Evolutionary conservation across 1,284 basidiomycete genomes (phyloP).

Genomic region (Kalmanozyma brasiliensis): DNA sequence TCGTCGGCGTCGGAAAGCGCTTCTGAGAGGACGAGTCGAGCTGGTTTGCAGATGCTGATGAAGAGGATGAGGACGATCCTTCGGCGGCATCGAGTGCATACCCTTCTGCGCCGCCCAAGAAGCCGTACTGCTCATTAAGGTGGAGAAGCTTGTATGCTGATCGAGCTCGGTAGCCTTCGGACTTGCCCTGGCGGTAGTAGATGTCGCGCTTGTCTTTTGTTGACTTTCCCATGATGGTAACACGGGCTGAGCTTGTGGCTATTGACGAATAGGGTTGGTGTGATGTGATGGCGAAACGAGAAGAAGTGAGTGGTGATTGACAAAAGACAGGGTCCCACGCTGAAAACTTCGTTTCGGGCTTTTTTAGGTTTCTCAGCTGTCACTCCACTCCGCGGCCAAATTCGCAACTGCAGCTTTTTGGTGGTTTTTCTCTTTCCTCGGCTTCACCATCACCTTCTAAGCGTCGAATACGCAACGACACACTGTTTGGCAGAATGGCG

Average conservation of each 20-base stretch:
- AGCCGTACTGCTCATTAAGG: constrained; percentile 72
- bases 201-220: constrained; percentile 71
- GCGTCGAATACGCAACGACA: no score
- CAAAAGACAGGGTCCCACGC: neutral
- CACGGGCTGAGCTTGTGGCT: no score
- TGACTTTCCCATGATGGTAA: constrained; percentile 60
- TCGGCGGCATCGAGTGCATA: constrained; percentile 29
- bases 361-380: neutral
- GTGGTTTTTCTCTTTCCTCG: neutral
- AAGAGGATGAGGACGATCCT: constrained; percentile 9
- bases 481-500: constrained; percentile 19
- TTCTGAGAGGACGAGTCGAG: constrained; percentile 2
- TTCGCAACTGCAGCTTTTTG: neutral
- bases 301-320: neutral
- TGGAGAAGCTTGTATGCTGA: constrained; percentile 73
- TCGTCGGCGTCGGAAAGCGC: constrained; percentile 40
- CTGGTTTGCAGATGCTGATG: neutral
- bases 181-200: constrained; percentile 71
- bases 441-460: no score
- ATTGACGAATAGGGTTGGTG: neutral
- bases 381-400: constrained; percentile 8
- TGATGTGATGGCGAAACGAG: neutral
- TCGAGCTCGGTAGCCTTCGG: constrained; percentile 71
- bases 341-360: neutral
- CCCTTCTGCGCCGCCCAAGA: constrained; percentile 67